Evolutionary conservation across 768 basidiomycete genomes (phyloP), one percentile per base, ranked within the genome.

Genomic region (Amanita inopinata): DNA sequence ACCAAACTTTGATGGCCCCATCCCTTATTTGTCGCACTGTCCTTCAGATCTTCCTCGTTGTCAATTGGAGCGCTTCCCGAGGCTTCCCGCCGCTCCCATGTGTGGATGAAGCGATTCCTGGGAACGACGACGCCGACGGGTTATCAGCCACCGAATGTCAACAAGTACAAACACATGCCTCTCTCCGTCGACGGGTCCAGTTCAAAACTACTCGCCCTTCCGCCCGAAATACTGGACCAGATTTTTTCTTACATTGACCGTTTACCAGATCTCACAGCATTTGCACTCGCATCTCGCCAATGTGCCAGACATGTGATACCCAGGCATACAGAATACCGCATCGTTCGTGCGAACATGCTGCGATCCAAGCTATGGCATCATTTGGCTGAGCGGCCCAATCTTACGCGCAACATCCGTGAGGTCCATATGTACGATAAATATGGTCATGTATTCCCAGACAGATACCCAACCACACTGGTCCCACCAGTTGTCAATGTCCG

Each of bases 261-360:
- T 31, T 64, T 67, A 45, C 34, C 46, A 20, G 67, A 73, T 48
- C 58, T 75, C 23, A 51, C 72, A 24, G 59, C 66, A 8, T 60
- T 75, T 43, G 71, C 69, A 1, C 59, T 68, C n/a, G 54, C 63
- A 20, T 71, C 66, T n/a, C 57, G 56, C 45, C 44, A 57, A 24
- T 63, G 61, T 38, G 59, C 61, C 39, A 51, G 49, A 12, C 50
- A 66, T 39, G 61, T 67, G 31, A 63, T 70, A 32, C 73, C 73
- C 20, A 51, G 61, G n/a, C 72, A 75, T 43, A 69, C 61, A 15
- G 62, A 74, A 47, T 74, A 75, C 55, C 67, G 73, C 38, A 58
- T 67, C 40, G 56, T 75, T 46, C 67, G 68, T 20, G 58, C 68
- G n/a, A 61, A 68, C 5, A 58, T 64, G 23, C 56, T 62, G 1